Percentiles rank a stretch among this genome's conserved stretches.
Conservation (phyloP, 805 yeast genomes). For the Kodamaea nitidulidarum region DNA sequence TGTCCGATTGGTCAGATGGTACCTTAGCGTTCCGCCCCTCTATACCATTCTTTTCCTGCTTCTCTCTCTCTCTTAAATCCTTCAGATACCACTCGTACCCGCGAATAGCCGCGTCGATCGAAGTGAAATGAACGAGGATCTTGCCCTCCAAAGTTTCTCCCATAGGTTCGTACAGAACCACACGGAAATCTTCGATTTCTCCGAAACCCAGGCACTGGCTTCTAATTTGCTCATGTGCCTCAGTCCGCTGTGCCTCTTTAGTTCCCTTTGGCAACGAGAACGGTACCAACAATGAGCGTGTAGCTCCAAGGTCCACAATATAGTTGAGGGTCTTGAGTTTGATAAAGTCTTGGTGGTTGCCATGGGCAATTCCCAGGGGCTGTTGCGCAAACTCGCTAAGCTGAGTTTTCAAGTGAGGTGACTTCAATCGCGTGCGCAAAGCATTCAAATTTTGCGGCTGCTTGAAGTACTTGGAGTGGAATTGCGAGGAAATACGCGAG, state of each 20-base stretch:
- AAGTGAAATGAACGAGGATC: conserved; percentile 35
- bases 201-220: conserved; percentile 39
- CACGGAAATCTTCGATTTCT: conserved; percentile 32
- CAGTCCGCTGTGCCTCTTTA: neutral
- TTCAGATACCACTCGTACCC: conserved; percentile 31
- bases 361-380: neutral
- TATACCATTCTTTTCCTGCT: neutral
- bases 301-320: conserved; percentile 36
- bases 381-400: conserved; percentile 21
- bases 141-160: conserved; percentile 9
- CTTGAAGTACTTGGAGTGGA: conserved; percentile 30
- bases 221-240: conserved; percentile 14
- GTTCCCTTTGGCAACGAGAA: conserved; percentile 8
- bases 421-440: conserved; percentile 23
- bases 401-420: conserved; percentile 25
- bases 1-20: too few species aligned
- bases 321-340: conserved; percentile 40
- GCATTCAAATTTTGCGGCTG: conserved; percentile 20
- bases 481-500: conserved; percentile 29
- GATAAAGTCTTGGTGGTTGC: conserved; percentile 26
- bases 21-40: neutral
- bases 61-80: neutral
- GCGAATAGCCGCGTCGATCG: conserved; percentile 45
- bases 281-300: conserved; percentile 27
- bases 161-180: conserved; percentile 2